Evolutionary conservation across 1,139 yeast genomes (phyloP), one percentile per base, ranked within the genome.

Genomic region (Geotrichum bryndzae): DNA sequence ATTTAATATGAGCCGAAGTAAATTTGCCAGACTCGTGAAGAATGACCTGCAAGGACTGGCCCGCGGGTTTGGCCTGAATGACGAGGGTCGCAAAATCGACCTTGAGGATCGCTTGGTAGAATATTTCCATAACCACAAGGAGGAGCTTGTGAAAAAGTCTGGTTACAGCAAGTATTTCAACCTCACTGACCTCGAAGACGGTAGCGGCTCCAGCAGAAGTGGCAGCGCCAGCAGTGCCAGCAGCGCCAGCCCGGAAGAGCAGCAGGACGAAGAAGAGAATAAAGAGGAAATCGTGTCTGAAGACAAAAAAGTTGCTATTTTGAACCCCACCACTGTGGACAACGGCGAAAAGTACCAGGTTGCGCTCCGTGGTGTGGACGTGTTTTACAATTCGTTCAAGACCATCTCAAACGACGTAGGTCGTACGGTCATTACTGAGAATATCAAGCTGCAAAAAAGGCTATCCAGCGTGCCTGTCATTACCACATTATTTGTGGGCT

Each of bases 41-140:
- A 48, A 33, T 10, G 58, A 55, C 23, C 53, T 55, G 18, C 53
- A 48, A 29, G 53, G 22, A 15, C 53, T 55, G n/a, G 58, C 58
- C 46, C 29, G 27, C 46, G 18, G 31, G 15, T 22, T 55, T 53
- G 50, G 50, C 29, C 22, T 55, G 10, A 18, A n/a, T 29, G 29
- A n/a, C 33, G 48, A 48, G 15, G 58, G 58, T 38, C 58, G 15
- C 33, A 55, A 55, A 13, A n/a, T 6, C 18, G 58, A 55, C 22
- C 18, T 55, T 10, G 58, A 55, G 29, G 52, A 33, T 33, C 58
- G 58, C 15, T 15, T 55, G 2, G 45, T 55, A 15, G 33, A 55
- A 35, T 25, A 48, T 13, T 29, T 55, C 7, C 23, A 29, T 4
- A 15, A 5, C 29, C 33, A 55, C 48, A 27, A 55, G 27, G 22